Evolutionary conservation across 83 land plant species (phyloP).

Genomic region (Picea engelmannii): DNA sequence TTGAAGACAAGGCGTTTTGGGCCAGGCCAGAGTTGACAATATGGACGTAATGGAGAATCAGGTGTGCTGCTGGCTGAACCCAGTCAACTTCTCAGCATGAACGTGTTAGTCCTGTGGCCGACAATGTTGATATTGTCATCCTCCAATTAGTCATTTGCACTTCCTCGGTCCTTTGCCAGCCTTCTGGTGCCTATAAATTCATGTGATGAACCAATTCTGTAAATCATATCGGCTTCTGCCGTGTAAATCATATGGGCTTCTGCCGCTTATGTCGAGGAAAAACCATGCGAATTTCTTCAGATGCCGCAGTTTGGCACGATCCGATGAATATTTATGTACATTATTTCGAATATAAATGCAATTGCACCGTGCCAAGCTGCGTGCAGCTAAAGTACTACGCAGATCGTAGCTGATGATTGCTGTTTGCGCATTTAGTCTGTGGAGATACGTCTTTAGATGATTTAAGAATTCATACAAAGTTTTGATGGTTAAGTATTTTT

Average conservation of each 20-base stretch:
- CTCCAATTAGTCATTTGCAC: too few species aligned
- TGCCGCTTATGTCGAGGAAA: too few species aligned
- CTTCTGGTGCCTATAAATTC: not conserved
- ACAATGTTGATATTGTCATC: not conserved
- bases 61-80: too few species aligned
- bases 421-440: too few species aligned
- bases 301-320: constrained; percentile 10
- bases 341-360: not conserved
- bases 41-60: too few species aligned
- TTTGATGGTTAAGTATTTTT: too few species aligned
- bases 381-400: constrained; percentile 2
- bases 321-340: not conserved
- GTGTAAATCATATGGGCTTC: not conserved
- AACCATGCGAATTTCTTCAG: not conserved
- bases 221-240: not conserved
- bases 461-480: too few species aligned
- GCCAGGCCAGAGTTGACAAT: too few species aligned
- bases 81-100: too few species aligned
- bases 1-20: too few species aligned
- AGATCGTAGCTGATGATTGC: not conserved
- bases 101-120: not conserved
- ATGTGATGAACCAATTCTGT: not conserved
- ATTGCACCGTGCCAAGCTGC: constrained; percentile 19
- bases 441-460: too few species aligned
- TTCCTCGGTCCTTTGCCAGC: not conserved